A percentile compares a stretch with the other conserved stretches of the same genome.
phyloP scores from a whole-genome alignment of 495 filamentous ascomycete species.

The Podospora sp. region DNA sequence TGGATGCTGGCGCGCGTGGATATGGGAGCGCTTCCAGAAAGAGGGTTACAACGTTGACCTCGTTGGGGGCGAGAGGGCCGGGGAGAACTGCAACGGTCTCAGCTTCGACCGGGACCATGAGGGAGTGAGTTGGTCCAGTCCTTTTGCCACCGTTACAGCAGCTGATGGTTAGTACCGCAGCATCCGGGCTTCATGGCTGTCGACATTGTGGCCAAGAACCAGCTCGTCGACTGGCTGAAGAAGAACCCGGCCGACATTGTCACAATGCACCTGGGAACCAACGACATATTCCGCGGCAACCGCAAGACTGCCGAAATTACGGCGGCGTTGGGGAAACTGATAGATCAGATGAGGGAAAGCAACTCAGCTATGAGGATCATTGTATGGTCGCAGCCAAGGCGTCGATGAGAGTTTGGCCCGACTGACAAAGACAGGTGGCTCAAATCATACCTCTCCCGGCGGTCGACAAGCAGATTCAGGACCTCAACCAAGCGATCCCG shows the following conservation, averaged over 20 bases:
- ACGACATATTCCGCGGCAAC: slow-evolving; percentile 52
- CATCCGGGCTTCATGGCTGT: slow-evolving; percentile 54
- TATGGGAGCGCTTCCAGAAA: slow-evolving; percentile 48
- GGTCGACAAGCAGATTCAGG: slow-evolving; percentile 41
- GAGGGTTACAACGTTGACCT: slow-evolving; percentile 45
- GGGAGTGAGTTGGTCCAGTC: slow-evolving; percentile 29
- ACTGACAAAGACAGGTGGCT: slow-evolving; percentile 41
- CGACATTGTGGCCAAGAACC: slow-evolving; percentile 49
- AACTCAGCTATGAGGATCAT: slow-evolving; percentile 55
- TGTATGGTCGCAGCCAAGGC: slow-evolving; percentile 34
- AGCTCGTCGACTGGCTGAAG: slow-evolving; percentile 53
- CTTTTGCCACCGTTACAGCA: not conserved
- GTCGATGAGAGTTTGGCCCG: not conserved
- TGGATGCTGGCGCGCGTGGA: slow-evolving; percentile 50
- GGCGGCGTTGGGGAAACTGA: slow-evolving; percentile 47
- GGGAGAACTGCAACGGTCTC: slow-evolving; percentile 41
- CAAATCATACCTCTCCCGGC: slow-evolving; percentile 54
- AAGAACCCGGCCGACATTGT: slow-evolving; percentile 51
- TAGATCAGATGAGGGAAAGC: slow-evolving; percentile 47
- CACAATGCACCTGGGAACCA: slow-evolving; percentile 56
- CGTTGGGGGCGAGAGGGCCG: slow-evolving; percentile 46
- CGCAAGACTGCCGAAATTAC: slow-evolving; percentile 46
- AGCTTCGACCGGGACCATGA: slow-evolving; percentile 53
- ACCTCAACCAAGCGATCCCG: slow-evolving; percentile 51
- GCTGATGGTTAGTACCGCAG: not conserved